These are phyloP conservation scores for Pichia scutulata DNA, from an alignment of 805 yeast species.

Conservation along the genomic window DNA sequence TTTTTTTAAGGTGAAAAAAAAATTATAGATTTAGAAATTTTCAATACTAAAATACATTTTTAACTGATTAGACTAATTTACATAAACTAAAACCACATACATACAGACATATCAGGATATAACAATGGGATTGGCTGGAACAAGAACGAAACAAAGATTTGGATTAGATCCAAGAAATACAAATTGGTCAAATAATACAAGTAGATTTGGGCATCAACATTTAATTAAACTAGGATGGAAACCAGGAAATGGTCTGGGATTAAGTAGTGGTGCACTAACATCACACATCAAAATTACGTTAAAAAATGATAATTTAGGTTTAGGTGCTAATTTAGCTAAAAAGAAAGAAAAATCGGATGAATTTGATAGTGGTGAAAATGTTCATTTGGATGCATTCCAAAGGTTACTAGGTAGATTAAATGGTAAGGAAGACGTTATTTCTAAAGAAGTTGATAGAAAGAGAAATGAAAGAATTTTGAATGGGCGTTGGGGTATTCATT, in stretches of 20 bases:
- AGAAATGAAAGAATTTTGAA: slow-evolving; percentile 63
- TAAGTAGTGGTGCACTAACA: slow-evolving; percentile 56
- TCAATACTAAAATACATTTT: neutral
- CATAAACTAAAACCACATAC: too few relatives aligned
- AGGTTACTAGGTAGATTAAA: slow-evolving; percentile 81
- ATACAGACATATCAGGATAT: neutral
- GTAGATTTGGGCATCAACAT: slow-evolving; percentile 83
- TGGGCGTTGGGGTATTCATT: slow-evolving; percentile 84
- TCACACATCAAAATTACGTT: slow-evolving; percentile 76
- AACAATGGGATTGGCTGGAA: slow-evolving; percentile 77
- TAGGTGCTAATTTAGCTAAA: slow-evolving; percentile 71
- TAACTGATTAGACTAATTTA: too few relatives aligned
- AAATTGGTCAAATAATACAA: slow-evolving; percentile 81
- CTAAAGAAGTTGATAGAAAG: slow-evolving; percentile 59
- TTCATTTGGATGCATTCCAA: slow-evolving; percentile 91
- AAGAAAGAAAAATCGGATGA: slow-evolving; percentile 48
- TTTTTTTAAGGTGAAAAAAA: too few relatives aligned
- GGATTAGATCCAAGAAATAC: slow-evolving; percentile 94
- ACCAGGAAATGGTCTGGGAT: slow-evolving; percentile 86
- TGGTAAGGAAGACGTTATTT: slow-evolving; percentile 68
- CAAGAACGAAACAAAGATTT: slow-evolving; percentile 71
- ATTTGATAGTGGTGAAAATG: slow-evolving; percentile 74
- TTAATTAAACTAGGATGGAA: slow-evolving; percentile 82
- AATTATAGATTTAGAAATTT: neutral
- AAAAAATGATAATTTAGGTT: slow-evolving; percentile 77